Base-by-base conservation (phyloP, 140 eudicot genomes). In the Artemisia princeps region DNA sequence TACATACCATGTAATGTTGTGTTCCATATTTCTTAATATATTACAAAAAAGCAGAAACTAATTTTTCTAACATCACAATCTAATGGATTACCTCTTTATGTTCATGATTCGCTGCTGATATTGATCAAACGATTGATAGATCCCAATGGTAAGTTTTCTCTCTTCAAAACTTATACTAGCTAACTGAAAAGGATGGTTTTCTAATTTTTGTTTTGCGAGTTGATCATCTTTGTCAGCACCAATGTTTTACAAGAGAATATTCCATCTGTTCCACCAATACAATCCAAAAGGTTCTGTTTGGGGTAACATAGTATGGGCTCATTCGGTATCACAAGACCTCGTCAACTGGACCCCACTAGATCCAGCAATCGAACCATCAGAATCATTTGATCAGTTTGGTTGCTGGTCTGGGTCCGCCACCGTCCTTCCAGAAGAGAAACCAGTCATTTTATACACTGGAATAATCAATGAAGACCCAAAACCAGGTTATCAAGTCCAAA, bases 181-280 rank as follows among this genome's bases (percentile, higher is more conserved):
- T 57, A 48, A 46, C 62, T 6, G 40, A 16, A 19, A 5, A 16
- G 44, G 1, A 37, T 49, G n/a, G 10, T n/a, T 49, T 33, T 33
- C 40, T 61, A 45, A 66, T 9, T 37, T 70, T 0, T 1, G 6
- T 12, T 24, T 22, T 49, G 52, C 15, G 22, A 64, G 13, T 54
- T 45, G 53, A 49, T 59, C 44, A 4, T 40, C 6, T 33, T 16
- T 40, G 9, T 13, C 80, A 84, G 95, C 88, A 30, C 91, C 91
- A 28, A 77, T 87, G 88, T 74, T 72, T 48, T 87, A 76, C 72
- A 87, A 84, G 12, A 84, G 91, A 72, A 48, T 76, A 4, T 84
- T 81, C 62, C 91, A 78, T 62, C 48, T 81, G 4, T 81, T 84
- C 73, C 81, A 81, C 66, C 90, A 84, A 65, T 55, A 40, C 55